Percentiles rank a stretch among this genome's conserved stretches.
Conservation (phyloP, 2,329 filamentous ascomycete genomes). For the Penicillium sp. region DNA sequence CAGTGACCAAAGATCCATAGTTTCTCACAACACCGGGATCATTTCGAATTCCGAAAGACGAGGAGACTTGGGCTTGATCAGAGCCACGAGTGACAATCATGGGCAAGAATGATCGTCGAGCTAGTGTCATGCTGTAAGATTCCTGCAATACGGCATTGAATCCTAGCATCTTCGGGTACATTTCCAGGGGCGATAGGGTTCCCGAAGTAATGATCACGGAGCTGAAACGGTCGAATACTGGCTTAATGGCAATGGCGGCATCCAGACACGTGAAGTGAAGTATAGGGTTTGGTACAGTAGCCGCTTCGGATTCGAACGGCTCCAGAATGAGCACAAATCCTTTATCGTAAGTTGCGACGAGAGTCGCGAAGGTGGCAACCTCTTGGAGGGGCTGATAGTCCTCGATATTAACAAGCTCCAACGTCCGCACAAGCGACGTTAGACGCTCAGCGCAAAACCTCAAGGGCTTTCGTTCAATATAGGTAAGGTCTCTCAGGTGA, state of each 20-base stretch:
- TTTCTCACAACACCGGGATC: constrained; percentile 97
- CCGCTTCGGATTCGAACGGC: constrained; percentile 92
- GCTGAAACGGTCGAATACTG: constrained; percentile 94
- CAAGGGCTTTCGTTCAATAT: constrained; percentile 94
- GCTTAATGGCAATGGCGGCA: constrained; percentile 95
- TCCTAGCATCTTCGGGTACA: constrained; percentile 98
- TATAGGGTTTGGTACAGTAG: constrained; percentile 94
- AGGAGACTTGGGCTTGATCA: constrained; percentile 90
- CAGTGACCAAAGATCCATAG: constrained; percentile 88
- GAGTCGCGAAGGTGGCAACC: constrained; percentile 93
- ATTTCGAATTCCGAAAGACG: constrained; percentile 91
- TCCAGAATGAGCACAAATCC: constrained; percentile 96
- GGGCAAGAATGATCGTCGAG: constrained; percentile 89
- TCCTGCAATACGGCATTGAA: constrained; percentile 93
- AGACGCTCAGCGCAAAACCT: constrained; percentile 91
- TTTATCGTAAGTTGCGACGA: constrained; percentile 95
- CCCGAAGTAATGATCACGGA: constrained; percentile 98
- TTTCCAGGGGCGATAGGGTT: constrained; percentile 93
- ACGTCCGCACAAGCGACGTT: constrained; percentile 88
- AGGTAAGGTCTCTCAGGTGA: constrained; percentile 92
- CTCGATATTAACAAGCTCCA: constrained; percentile 96
- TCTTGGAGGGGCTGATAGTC: constrained; percentile 97
- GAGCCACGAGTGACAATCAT: constrained; percentile 97
- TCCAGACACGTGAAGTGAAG: constrained; percentile 96
- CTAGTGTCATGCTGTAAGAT: constrained; percentile 96